Conservation (phyloP, 768 basidiomycete species). For the Leccinellum rugosiceps region DNA sequence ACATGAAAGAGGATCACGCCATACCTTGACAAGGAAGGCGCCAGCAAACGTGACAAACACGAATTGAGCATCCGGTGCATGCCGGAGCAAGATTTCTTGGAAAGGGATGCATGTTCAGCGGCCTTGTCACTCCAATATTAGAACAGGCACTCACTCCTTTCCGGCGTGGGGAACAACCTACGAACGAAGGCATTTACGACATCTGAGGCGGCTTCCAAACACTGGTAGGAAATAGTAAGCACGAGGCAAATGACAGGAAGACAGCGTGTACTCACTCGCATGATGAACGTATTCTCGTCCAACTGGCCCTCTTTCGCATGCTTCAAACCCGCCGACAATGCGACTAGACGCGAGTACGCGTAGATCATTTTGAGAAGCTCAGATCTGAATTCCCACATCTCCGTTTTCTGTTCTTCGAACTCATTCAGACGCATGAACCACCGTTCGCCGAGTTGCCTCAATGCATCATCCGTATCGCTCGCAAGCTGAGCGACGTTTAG, state of each 20-base stretch:
- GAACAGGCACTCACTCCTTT: constrained; percentile 44
- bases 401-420: constrained; percentile 50
- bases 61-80: constrained; percentile 77
- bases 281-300: constrained; percentile 64
- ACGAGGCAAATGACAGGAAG: background rate
- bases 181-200: constrained; percentile 61
- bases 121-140: background rate
- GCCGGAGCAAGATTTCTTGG: constrained; percentile 55
- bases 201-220: constrained; percentile 62
- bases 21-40: constrained; percentile 78
- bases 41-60: constrained; percentile 80
- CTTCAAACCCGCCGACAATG: constrained; percentile 74
- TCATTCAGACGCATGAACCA: constrained; percentile 55
- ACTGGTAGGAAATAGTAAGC: constrained; percentile 37
- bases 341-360: constrained; percentile 66
- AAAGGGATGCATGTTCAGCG: constrained; percentile 1
- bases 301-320: constrained; percentile 56
- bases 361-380: constrained; percentile 60
- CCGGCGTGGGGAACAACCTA: constrained; percentile 48
- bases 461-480: constrained; percentile 63
- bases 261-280: constrained; percentile 46
- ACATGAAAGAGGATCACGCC: constrained; percentile 1
- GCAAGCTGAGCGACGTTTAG: constrained; percentile 64
- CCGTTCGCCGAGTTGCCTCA: constrained; percentile 49
- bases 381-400: constrained; percentile 56